phyloP scores from a whole-genome alignment of 169 alveolate species.

The Eimeria praecox region DNA sequence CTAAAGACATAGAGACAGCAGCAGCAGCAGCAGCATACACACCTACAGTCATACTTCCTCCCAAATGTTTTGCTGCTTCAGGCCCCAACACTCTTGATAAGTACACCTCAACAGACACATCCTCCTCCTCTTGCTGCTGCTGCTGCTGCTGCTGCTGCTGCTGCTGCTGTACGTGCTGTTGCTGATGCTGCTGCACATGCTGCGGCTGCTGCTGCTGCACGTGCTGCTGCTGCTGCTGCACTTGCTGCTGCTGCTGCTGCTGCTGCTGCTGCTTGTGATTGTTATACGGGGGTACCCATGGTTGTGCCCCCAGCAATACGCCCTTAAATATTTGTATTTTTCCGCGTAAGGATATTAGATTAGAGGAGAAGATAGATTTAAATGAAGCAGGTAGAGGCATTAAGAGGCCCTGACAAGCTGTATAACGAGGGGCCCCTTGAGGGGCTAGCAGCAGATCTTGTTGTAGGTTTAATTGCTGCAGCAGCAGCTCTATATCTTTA shows the following conservation, averaged over 20 bases:
- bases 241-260: too few species aligned
- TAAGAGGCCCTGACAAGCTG: conserved; percentile 23
- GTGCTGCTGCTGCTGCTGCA: background rate
- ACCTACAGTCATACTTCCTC: conserved; percentile 37
- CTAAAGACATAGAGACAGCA: conserved; percentile 40
- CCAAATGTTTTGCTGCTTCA: conserved; percentile 27
- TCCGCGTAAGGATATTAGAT: conserved; percentile 29
- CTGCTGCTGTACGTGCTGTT: too few species aligned
- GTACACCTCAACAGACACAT: background rate
- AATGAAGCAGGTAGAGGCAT: conserved; percentile 19
- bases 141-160: conserved; percentile 28
- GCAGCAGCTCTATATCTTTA: conserved; percentile 11
- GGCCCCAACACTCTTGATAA: background rate
- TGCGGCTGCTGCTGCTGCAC: conserved; percentile 3
- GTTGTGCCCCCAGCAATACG: background rate
- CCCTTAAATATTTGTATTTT: conserved; percentile 24
- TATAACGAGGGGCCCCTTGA: conserved; percentile 25
- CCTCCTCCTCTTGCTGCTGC: background rate
- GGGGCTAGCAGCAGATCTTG: conserved; percentile 36
- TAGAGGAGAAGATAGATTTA: conserved; percentile 5
- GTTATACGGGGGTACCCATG: conserved; percentile 37
- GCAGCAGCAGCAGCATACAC: conserved; percentile 50
- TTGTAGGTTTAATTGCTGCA: conserved; percentile 7
- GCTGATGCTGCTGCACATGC: background rate
- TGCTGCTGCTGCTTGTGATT: too few species aligned